Conservation (phyloP, 2,329 filamentous ascomycete genomes). For the Aspergillus sp. region DNA sequence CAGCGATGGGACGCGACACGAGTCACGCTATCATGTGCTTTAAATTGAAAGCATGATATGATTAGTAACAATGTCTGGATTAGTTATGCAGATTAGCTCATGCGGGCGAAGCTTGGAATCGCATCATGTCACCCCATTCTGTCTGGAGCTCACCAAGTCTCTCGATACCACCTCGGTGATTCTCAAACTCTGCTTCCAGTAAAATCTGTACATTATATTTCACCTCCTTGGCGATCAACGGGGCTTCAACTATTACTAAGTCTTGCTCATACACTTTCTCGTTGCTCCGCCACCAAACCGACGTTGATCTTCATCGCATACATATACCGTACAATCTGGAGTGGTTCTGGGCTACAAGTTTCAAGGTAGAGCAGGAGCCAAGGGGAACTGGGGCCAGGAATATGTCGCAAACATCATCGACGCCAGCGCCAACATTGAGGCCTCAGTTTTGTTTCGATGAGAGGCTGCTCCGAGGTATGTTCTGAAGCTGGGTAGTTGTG, state of each 20-base stretch:
- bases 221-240: too few relatives aligned
- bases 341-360: slow-evolving; percentile 33
- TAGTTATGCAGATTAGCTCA: neutral
- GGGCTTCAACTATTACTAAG: neutral
- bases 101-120: neutral
- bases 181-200: too few relatives aligned
- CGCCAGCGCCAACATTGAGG: slow-evolving; percentile 52
- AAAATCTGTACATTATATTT: too few relatives aligned
- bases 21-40: neutral
- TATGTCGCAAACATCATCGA: slow-evolving; percentile 38
- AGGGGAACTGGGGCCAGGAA: slow-evolving; percentile 17
- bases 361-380: slow-evolving; percentile 18
- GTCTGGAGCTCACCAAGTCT: too few relatives aligned
- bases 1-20: neutral
- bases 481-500: neutral
- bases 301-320: neutral
- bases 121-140: too few relatives aligned
- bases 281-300: neutral
- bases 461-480: slow-evolving; percentile 61
- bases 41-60: neutral
- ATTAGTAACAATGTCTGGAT: neutral
- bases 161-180: too few relatives aligned
- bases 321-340: slow-evolving; percentile 29
- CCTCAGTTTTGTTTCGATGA: slow-evolving; percentile 77
- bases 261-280: neutral